Evolutionary conservation across 768 basidiomycete genomes (phyloP).

Genomic region (Tylopilus plumbeoviolaceoides): DNA sequence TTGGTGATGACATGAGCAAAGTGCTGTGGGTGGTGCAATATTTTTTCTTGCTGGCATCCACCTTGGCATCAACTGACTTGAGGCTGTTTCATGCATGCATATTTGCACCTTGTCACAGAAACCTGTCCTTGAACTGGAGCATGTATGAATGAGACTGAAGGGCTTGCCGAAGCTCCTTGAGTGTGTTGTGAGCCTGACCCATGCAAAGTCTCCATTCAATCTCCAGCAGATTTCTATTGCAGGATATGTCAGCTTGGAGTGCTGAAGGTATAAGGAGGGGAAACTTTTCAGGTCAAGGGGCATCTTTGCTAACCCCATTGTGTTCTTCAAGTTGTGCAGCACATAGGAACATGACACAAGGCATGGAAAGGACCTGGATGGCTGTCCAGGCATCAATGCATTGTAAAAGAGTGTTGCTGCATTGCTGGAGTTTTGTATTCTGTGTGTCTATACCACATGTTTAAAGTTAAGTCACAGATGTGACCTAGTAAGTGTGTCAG

Average conservation of each 20-base stretch:
- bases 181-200: neutral
- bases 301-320: too few relatives aligned
- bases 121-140: neutral
- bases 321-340: too few relatives aligned
- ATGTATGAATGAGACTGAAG: neutral
- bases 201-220: conserved; percentile 1
- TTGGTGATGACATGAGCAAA: too few relatives aligned
- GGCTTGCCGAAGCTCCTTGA: neutral
- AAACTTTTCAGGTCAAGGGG: neutral
- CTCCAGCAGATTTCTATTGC: neutral
- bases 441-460: too few relatives aligned
- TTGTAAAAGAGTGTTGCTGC: too few relatives aligned
- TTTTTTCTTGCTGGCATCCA: too few relatives aligned
- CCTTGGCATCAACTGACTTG: neutral
- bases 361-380: too few relatives aligned
- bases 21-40: too few relatives aligned
- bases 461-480: neutral
- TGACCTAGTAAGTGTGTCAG: too few relatives aligned
- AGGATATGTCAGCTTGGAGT: neutral
- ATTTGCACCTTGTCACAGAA: neutral
- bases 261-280: neutral
- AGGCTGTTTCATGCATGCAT: neutral
- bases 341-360: too few relatives aligned
- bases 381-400: too few relatives aligned
- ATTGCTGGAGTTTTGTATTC: too few relatives aligned